Base-by-base conservation (phyloP, 768 basidiomycete genomes). In the Pisolithus orientalis region DNA sequence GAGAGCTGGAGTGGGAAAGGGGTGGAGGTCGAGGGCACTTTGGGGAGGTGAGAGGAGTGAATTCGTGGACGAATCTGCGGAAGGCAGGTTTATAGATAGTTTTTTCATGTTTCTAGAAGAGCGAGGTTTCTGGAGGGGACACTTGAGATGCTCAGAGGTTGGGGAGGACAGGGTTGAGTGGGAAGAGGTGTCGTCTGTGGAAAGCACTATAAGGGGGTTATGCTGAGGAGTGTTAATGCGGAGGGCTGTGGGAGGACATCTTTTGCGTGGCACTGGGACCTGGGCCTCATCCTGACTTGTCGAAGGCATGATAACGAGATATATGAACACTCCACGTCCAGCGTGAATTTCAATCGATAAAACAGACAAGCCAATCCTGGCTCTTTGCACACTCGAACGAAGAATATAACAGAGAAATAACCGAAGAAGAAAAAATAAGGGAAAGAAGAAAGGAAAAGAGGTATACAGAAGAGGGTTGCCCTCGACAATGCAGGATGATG, bases 91-190 rank as follows among this genome's bases (percentile, higher is more conserved):
- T 47, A 90, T 78, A 28, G 85, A 89, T 7, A 90, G 71, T 57
- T 82, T 82, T 75, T 89, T 90, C 79, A 85, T 81, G 65, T 89
- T 90, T 66, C 83, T 76, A 55, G 73, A 64, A 28, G 77, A 70
- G 49, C 73, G 71, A 50, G 75, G 71, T 54, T 65, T 72, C 63
- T 70, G 75, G 75, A 69, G 65, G 78, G 73, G 49, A n/a, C 48
- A 49, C 55, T 67, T 72, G 62, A 80, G 78, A 42, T 75, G 74
- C 58, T 84, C 80, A 54, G 77, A 77, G 49, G 74, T 54, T 13
- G 80, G 71, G 54, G 80, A 76, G 57, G 78, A 79, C 53, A 77
- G 69, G 39, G 78, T 70, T 51, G 80, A 78, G 50, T 77, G 65
- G 53, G 77, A 74, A 54, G 68, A 63, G 52, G 55, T 59, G 50